phyloP scores from a whole-genome alignment of 768 basidiomycete species.

The Aureoboletus auriporus region DNA sequence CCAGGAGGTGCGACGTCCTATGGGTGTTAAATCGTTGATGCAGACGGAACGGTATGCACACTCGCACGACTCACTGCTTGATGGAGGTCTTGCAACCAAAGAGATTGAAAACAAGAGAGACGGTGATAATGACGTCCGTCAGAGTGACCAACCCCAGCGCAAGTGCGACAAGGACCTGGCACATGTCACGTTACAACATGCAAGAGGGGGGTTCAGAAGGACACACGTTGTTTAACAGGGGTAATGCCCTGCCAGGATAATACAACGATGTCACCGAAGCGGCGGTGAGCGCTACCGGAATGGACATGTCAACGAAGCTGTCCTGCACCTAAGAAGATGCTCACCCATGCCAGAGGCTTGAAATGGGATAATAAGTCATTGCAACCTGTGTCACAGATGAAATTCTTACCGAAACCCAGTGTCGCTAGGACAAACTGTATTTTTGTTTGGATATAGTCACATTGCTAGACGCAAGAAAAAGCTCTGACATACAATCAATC shows the following conservation, averaged over 20 bases:
- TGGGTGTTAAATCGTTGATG: background rate
- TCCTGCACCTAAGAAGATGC: background rate
- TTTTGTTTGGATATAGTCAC: background rate
- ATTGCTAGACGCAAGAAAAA: background rate
- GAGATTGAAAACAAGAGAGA: conserved; percentile 10
- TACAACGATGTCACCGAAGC: background rate
- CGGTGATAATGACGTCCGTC: conserved; percentile 14
- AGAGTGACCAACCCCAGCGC: conserved; percentile 13
- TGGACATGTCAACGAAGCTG: background rate
- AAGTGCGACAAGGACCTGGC: conserved; percentile 5
- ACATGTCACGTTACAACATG: background rate
- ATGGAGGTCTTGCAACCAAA: background rate
- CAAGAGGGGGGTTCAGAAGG: background rate
- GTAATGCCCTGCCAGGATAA: background rate
- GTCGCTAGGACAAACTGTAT: conserved; percentile 1
- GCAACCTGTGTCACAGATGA: background rate
- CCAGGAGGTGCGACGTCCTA: conserved; percentile 7
- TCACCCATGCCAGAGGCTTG: conserved; percentile 10
- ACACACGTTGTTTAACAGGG: conserved; percentile 7
- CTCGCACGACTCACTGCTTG: conserved; percentile 2
- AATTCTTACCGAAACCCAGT: conserved; percentile 7
- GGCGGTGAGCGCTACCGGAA: conserved; percentile 4
- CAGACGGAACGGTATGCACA: background rate
- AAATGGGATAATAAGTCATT: background rate
- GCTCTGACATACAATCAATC: background rate